Base-by-base conservation (phyloP, 2,329 filamentous ascomycete species). In the Cladosporium sp. region DNA sequence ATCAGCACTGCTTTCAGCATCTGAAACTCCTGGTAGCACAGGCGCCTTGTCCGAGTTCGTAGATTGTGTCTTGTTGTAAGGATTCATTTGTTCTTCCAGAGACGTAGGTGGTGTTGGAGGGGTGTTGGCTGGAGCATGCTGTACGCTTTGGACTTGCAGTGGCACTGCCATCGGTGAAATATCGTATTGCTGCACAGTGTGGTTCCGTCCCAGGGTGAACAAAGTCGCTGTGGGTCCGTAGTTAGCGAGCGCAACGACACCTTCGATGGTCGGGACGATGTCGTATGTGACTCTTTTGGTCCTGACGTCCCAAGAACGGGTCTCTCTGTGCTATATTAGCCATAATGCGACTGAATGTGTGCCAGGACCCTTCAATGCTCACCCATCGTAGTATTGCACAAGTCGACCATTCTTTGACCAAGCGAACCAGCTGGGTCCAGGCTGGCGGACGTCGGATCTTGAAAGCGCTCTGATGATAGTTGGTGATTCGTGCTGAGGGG, bases 341-440 rank as follows among this genome's bases (percentile, higher is more conserved):
- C 12, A 19, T 32, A 42, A 15, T 15, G 9, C 13, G 7, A 16
- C 13, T 35, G 2, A 12, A 43, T n/a, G 16, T 22, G 35, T n/a
- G n/a, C n/a, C n/a, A 22, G 12, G 19, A n/a, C n/a, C n/a, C n/a
- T n/a, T n/a, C n/a, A 7, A 7, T 12, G 81, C 88, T 73, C 76
- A 95, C 91, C 85, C 83, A 69, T 96, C 89, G 4, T 88, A 86
- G 69, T 84, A 91, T 69, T 98, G 93, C 56, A 98, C 83, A 57
- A 98, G 90, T 58, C 91, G 86, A 33, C 93, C 93, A 72, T 95
- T 97, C 72, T 96, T 97, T 0, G 93, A 97, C 93, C 93, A 98
- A 16, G 84, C 86, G 76, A 96, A 91, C 93, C 93, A 98, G 66
- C 95, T 95, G 32, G n/a, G n/a, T n/a, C n/a, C n/a, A 88, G 85